Evolutionary conservation across 345 rosid species (phyloP).

Genomic region (Salix exigua): DNA sequence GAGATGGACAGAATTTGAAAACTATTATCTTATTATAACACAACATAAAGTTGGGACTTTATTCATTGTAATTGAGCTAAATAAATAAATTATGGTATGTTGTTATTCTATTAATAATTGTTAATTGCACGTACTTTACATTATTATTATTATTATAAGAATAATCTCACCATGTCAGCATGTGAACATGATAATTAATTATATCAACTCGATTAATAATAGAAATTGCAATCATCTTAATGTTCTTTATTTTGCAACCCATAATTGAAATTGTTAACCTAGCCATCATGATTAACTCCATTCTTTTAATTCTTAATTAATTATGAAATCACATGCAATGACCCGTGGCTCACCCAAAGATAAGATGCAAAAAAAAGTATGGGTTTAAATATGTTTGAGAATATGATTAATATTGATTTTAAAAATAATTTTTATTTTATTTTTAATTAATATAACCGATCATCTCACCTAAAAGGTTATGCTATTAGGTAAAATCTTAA

Average conservation of each 20-base stretch:
- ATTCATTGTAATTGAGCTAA: too few relatives aligned
- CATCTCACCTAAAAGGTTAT: too few relatives aligned
- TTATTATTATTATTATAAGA: neutral
- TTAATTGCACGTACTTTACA: neutral
- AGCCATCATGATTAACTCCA: neutral
- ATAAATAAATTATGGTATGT: neutral
- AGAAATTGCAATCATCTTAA: neutral
- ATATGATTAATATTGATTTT: too few relatives aligned
- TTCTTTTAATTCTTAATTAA: neutral
- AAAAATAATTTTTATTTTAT: too few relatives aligned
- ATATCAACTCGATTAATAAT: neutral
- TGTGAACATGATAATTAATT: neutral
- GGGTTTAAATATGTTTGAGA: too few relatives aligned
- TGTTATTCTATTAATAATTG: neutral
- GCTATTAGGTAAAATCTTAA: too few relatives aligned
- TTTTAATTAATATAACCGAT: too few relatives aligned
- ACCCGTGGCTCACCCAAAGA: neutral
- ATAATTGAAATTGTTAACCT: neutral
- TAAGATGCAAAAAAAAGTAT: too few relatives aligned
- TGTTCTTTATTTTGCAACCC: neutral
- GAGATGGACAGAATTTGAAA: rapidly evolving
- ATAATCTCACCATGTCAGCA: neutral
- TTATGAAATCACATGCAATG: too few relatives aligned
- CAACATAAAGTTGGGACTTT: too few relatives aligned
- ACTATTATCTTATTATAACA: too few relatives aligned